These are phyloP conservation scores for Umbelopsis vinacea DNA, from an alignment of 192 early-diverging fungal species.

Conservation along the genomic window DNA sequence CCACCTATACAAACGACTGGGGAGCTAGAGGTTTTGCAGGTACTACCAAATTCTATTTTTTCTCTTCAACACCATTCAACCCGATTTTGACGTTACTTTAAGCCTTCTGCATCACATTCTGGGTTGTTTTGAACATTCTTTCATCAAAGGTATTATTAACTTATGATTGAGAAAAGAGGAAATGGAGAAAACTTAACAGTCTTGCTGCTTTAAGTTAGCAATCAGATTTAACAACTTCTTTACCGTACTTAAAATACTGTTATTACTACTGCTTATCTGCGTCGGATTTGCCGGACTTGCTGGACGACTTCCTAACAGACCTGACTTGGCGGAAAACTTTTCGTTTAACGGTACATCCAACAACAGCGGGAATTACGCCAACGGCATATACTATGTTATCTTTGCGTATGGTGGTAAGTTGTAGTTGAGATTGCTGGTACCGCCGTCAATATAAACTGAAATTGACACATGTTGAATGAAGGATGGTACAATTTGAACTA, in stretches of 20 bases:
- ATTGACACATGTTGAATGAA: not conserved
- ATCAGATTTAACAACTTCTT: constrained; percentile 32
- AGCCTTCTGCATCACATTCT: constrained; percentile 32
- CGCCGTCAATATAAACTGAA: constrained; percentile 15
- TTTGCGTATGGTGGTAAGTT: constrained; percentile 45
- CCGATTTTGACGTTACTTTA: not conserved
- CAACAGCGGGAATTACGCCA: constrained; percentile 22
- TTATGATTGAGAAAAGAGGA: not conserved
- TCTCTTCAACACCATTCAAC: not conserved
- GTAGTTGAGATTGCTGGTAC: not conserved
- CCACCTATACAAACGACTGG: constrained; percentile 23
- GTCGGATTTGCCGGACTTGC: constrained; percentile 25
- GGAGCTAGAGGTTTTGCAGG: constrained; percentile 27
- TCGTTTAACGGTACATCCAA: constrained; percentile 34
- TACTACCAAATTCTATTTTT: not conserved
- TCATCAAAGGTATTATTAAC: constrained; percentile 28
- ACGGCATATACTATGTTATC: constrained; percentile 21
- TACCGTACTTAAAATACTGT: constrained; percentile 30
- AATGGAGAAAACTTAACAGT: not conserved
- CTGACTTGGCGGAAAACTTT: constrained; percentile 24
- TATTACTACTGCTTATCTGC: constrained; percentile 24
- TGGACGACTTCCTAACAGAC: constrained; percentile 17
- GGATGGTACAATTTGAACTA: constrained; percentile 64
- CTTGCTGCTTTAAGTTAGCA: not conserved
- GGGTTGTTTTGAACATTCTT: constrained; percentile 28